Evolutionary conservation across 139 green algal genomes (phyloP), one percentile per base, ranked within the genome.

Genomic region (Chlamydomonas sphaeroides): DNA sequence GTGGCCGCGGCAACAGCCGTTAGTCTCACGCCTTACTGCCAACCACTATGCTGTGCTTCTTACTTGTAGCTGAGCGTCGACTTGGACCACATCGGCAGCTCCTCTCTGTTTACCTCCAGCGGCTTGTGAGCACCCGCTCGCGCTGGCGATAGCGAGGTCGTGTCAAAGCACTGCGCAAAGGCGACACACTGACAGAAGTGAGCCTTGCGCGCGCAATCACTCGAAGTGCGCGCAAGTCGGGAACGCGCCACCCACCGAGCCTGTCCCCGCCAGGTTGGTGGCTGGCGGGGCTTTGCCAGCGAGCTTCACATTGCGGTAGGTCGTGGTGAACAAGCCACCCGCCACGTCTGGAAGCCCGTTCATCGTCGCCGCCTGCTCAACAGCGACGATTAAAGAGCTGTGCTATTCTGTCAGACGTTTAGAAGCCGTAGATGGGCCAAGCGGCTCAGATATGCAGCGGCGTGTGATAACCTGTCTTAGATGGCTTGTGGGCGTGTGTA

Each of bases 101-200:
- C 84, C 28, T 89, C 84, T 30, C 78, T 86, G 7, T 74, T 36
- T 23, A 92, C 68, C 8, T 69, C 51, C 1, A 91, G 75, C 2
- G 65, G 56, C 42, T 92, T 85, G 63, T 95, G 91, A 3, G 87
- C 63, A 5, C 91, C 91, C 20, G 91, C 88, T 35, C 89, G 73
- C 1, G 65, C 63, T 41, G 84, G 70, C 18, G 87, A 91, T 33
- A 89, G 66, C 10, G 77, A 26, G 8, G 90, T 95, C 15, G 87
- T 92, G 78, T 95, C 92, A 70, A 95, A 95, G 80, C 92, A 95
- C 91, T 93, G 87, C 74, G 63, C 33, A 30, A 0, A n/a, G 56
- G 17, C 23, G 18, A 30, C 17, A 5, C 53, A 62, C 18, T 5
- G 71, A 53, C 45, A 10, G 45, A 10, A 21, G 45, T 53, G 45